Evolutionary conservation across 352 stramenopile genomes (phyloP).

Genomic region (Blastocystis sp.): DNA sequence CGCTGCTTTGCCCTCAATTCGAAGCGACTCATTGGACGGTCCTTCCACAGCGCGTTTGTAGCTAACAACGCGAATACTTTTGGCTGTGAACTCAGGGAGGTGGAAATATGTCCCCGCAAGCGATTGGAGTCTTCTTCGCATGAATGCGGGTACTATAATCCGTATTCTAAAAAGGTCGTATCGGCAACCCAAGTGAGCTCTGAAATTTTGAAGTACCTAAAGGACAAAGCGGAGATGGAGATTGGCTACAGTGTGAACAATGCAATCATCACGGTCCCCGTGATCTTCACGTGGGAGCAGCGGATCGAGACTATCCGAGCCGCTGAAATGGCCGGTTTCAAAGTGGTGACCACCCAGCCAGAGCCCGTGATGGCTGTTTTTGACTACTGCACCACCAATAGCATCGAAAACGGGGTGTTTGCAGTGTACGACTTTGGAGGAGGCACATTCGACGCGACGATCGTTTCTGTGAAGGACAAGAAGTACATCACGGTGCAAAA

Average conservation of each 20-base stretch:
- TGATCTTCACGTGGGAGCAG: slow-evolving; percentile 39
- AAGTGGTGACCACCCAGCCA: background rate
- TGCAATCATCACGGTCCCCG: slow-evolving; percentile 46
- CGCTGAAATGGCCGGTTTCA: slow-evolving; percentile 18
- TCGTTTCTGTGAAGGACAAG: slow-evolving; percentile 11
- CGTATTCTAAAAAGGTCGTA: background rate
- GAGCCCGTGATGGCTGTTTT: slow-evolving; percentile 63
- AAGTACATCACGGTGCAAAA: background rate
- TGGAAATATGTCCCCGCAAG: background rate
- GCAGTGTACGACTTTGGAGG: slow-evolving; percentile 57
- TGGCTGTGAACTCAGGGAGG: background rate
- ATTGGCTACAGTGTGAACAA: background rate
- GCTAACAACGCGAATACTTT: background rate
- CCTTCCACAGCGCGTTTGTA: background rate
- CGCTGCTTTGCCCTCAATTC: slow-evolving; percentile 16
- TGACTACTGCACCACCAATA: slow-evolving; percentile 32
- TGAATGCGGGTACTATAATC: background rate
- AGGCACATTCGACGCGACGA: slow-evolving; percentile 26
- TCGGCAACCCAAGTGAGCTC: slow-evolving; percentile 5
- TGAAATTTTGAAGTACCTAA: slow-evolving; percentile 55
- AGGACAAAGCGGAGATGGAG: background rate
- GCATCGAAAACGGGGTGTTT: slow-evolving; percentile 3
- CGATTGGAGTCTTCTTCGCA: background rate
- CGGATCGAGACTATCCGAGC: slow-evolving; percentile 28
- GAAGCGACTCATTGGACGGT: slow-evolving; percentile 47